Base-by-base conservation (phyloP, 768 basidiomycete species). In the Tulasnella calospora region DNA sequence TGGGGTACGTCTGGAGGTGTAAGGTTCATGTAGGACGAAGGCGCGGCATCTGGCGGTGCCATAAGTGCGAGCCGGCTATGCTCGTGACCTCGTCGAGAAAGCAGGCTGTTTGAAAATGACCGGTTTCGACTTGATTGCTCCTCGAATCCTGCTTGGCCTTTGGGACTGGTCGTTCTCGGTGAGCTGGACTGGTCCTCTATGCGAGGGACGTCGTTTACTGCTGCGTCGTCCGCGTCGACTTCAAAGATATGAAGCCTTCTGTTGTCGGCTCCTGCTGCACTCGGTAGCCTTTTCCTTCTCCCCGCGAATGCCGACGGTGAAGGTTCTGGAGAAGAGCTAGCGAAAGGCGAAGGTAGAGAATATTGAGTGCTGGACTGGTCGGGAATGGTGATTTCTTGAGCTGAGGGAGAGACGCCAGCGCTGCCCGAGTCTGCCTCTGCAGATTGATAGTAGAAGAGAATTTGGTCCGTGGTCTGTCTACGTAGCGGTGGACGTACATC, bases 371-470 rank as follows among this genome's bases (percentile, higher is more conserved):
- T 72, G 71, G 71, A 72, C 71, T 72, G 71, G n/a, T 12, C 6
- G 44, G 71, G 71, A 23, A 72, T 40, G 44, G 36, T 72, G 71
- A 46, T 46, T 40, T 72, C 71, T 40, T 40, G 36, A 27, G 36
- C 23, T 13, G 44, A 21, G 23, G 36, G 71, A 46, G 71, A 72
- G 12, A 27, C n/a, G 33, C 33, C 36, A 33, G 75, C 27, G 55
- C 33, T 40, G 7, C 69, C 69, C 15, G 51, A 41, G 72, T 73
- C 77, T 30, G 78, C 78, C 9, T 73, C 72, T 57, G 72, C 36
- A 36, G 78, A 79, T 21, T 55, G 40, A 46, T 79, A 79, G 55
- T 79, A 79, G n/a, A 77, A 75, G 35, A 79, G 73, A 41, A 79
- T 73, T 40, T 79, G 78, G 46, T 76, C 75, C 8, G 75, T 76